Percentiles rank a stretch among this genome's conserved stretches.
phyloP scores from a whole-genome alignment of 768 basidiomycete species.

The Dioszegia hungarica region DNA sequence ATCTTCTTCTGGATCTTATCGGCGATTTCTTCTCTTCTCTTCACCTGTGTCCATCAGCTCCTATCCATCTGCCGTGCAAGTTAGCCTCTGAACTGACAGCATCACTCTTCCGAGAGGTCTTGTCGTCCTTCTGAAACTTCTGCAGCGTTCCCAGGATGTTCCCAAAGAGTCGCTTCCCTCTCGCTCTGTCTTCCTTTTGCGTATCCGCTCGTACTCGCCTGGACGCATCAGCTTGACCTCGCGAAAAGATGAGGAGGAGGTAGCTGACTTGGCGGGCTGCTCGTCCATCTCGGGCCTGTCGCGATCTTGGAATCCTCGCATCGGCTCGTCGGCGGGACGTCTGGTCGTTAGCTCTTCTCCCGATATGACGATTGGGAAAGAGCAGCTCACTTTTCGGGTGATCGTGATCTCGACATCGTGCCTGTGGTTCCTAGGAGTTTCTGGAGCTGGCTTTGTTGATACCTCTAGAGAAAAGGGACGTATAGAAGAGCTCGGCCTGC shows the following conservation, averaged over 20 bases:
- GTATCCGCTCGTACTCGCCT: conserved; percentile 39
- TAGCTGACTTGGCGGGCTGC: conserved; percentile 28
- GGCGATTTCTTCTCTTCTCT: conserved; percentile 40
- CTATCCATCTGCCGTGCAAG: too few relatives aligned
- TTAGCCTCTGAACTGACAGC: conserved; percentile 12
- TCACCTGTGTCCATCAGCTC: conserved; percentile 39
- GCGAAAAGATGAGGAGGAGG: too few relatives aligned
- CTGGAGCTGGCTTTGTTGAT: neutral
- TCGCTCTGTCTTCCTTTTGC: conserved; percentile 40
- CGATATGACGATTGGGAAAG: too few relatives aligned
- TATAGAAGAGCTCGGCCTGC: too few relatives aligned
- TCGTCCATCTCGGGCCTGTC: conserved; percentile 30
- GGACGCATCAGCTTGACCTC: conserved; percentile 3
- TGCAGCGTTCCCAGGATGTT: conserved; percentile 47
- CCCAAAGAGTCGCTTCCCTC: conserved; percentile 44
- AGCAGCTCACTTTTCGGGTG: conserved; percentile 5
- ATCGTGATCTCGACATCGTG: conserved; percentile 7
- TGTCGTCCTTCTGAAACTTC: conserved; percentile 47
- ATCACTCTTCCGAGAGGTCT: conserved; percentile 31
- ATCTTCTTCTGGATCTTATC: conserved; percentile 40
- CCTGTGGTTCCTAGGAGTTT: too few relatives aligned
- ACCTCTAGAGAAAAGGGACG: too few relatives aligned
- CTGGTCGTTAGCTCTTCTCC: neutral
- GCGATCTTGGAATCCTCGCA: conserved; percentile 1
- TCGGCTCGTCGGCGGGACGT: conserved; percentile 2